Evolutionary conservation across 176 grass and related monocot species (phyloP).

Genomic region (Thalia dealbata): DNA sequence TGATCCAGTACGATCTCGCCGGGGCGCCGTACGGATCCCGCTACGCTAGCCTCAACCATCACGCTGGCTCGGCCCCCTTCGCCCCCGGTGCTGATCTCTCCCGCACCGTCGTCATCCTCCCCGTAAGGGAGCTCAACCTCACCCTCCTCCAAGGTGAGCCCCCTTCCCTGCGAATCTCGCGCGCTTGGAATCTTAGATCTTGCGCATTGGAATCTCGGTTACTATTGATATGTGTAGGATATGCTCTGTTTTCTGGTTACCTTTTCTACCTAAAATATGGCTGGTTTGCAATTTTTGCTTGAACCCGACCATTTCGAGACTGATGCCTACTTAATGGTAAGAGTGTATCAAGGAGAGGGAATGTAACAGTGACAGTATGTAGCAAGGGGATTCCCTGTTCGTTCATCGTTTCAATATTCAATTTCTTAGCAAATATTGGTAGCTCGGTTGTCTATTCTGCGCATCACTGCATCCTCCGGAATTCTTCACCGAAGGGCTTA

Average conservation of each 20-base stretch:
- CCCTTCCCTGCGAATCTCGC: too few relatives aligned
- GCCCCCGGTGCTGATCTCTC: slow-evolving; percentile 67
- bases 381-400: background rate
- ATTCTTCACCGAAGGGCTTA: background rate
- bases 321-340: background rate
- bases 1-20: slow-evolving; percentile 96
- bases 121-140: slow-evolving; percentile 67
- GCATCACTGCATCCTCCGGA: background rate
- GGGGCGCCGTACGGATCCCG: slow-evolving; percentile 59
- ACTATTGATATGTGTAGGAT: background rate
- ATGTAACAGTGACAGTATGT: background rate
- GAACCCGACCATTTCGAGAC: background rate
- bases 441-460: background rate
- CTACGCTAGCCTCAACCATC: slow-evolving; percentile 53
- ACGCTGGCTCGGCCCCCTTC: slow-evolving; percentile 49
- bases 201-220: background rate
- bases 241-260: background rate
- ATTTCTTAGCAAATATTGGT: background rate
- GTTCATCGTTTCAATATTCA: background rate
- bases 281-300: background rate
- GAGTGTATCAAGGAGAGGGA: background rate
- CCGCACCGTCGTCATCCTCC: slow-evolving; percentile 53
- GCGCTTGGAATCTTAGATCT: background rate
- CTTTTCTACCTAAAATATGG: background rate
- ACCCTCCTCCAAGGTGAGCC: slow-evolving; percentile 65